Evolutionary conservation across 176 grass and related monocot genomes (phyloP).

Genomic region (Oryza rufipogon): DNA sequence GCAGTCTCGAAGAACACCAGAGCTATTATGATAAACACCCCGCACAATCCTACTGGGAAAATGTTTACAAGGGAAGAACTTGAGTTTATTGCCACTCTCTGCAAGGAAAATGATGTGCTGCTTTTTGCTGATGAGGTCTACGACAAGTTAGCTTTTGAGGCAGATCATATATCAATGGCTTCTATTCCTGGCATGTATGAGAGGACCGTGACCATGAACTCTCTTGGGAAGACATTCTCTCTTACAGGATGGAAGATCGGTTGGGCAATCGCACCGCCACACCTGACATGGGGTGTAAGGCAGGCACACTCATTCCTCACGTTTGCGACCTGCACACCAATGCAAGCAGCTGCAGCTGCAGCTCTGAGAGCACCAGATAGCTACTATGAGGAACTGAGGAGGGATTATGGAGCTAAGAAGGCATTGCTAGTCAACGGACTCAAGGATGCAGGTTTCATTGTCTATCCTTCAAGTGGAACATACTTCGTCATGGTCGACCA

Average conservation of each 20-base stretch:
- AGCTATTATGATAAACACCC: conserved; percentile 98
- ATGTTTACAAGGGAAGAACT: conserved; percentile 90
- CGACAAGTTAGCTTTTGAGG: conserved; percentile 88
- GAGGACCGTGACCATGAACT: conserved; percentile 96
- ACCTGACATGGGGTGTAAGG: conserved; percentile 95
- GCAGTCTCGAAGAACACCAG: conserved; percentile 71
- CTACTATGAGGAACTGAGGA: conserved; percentile 82
- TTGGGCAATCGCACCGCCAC: conserved; percentile 84
- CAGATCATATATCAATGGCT: conserved; percentile 84
- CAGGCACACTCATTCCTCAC: conserved; percentile 97
- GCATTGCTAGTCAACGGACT: conserved; percentile 78
- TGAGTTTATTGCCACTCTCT: conserved; percentile 81
- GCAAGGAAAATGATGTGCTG: conserved; percentile 89
- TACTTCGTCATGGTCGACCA: conserved; percentile 94
- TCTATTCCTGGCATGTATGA: conserved; percentile 93
- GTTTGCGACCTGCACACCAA: conserved; percentile 86
- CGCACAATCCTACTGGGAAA: conserved; percentile 98
- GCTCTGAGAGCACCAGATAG: conserved; percentile 74
- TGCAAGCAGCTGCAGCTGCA: conserved; percentile 74
- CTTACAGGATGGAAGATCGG: conserved; percentile 98
- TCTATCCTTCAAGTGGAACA: conserved; percentile 90
- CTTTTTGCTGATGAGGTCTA: conserved; percentile 96
- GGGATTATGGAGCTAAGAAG: conserved; percentile 79
- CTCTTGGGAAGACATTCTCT: conserved; percentile 95
- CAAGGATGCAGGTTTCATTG: conserved; percentile 73